These are phyloP conservation scores for Debaryomycetaceae sp. DNA, from an alignment of 1,139 yeast species.

Conservation along the genomic window DNA sequence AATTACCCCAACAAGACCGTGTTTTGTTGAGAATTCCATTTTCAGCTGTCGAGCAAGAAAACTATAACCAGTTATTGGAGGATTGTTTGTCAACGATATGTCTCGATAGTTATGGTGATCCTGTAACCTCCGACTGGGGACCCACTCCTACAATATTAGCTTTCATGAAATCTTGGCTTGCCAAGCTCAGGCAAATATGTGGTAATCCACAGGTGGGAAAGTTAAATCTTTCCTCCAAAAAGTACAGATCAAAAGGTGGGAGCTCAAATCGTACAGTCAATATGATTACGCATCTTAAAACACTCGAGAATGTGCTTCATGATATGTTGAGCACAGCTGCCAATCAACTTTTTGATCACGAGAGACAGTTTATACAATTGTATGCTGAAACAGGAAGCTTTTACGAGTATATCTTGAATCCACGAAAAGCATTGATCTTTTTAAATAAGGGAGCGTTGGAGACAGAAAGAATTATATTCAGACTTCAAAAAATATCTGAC, in stretches of 20 bases:
- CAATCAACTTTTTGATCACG: constrained; percentile 45
- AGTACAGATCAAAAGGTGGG: constrained; percentile 19
- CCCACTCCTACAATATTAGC: constrained; percentile 38
- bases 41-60: constrained; percentile 77
- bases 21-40: constrained; percentile 69
- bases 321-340: constrained; percentile 57
- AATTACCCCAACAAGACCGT: constrained; percentile 73
- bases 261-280: constrained; percentile 12
- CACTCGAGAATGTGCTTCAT: constrained; percentile 64
- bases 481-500: constrained; percentile 18
- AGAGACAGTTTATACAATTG: constrained; percentile 44
- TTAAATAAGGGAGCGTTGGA: constrained; percentile 39
- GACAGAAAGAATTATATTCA: constrained; percentile 24
- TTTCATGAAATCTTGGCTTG: constrained; percentile 63
- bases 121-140: constrained; percentile 49
- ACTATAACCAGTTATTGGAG: constrained; percentile 62
- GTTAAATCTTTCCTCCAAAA: constrained; percentile 25
- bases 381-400: constrained; percentile 60
- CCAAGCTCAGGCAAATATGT: constrained; percentile 70
- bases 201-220: constrained; percentile 75
- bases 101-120: constrained; percentile 55
- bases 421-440: constrained; percentile 44
- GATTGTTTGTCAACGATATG: constrained; percentile 63
- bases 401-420: constrained; percentile 50
- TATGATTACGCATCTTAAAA: constrained; percentile 41